Evolutionary conservation across 331 rosid species (phyloP), one percentile per base, ranked within the genome.

Genomic region (Quercus phellos): DNA sequence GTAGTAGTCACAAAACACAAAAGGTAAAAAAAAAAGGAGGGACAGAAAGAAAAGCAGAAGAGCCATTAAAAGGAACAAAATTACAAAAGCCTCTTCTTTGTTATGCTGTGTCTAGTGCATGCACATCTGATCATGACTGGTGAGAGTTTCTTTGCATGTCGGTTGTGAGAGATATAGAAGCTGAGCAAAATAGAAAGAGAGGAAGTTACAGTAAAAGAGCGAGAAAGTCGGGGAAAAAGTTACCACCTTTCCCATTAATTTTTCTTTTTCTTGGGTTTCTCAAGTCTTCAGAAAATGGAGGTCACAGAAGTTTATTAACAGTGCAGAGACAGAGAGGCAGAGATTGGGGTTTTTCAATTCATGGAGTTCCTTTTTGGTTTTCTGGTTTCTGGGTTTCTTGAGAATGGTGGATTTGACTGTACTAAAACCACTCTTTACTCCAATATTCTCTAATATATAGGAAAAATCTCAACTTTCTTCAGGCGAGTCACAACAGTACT

Each of bases 41-140:
- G 16, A 78, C n/a, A 11, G 26, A 64, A 68, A 72, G 16, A 50
- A 74, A 81, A 74, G 82, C 82, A 66, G 3, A 13, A 46, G 53
- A 82, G 80, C 78, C 78, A 83, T 86, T 82, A 84, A 75, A 80
- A 82, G 85, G 79, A 80, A 81, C 88, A 85, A 85, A 85, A 85
- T 66, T 82, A 81, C 86, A 78, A 85, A 85, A 79, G 79, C 56
- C 84, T 46, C 51, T 35, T 81, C 78, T 77, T 81, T 84, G 77
- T 82, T 77, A 74, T 74, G 80, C 76, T 82, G 74, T 79, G 46
- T 38, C 46, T 38, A 8, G 72, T 79, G 79, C 86, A 85, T 85
- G 89, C 93, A 84, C 84, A 87, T 88, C 88, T 84, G 89, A 87
- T 85, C 86, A 86, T 79, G 89, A 85, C 92, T 54, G 35, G 64